Percentiles rank a stretch among this genome's conserved stretches.
phyloP scores from a whole-genome alignment of 345 rosid species.

The Gossypium mustelinum region DNA sequence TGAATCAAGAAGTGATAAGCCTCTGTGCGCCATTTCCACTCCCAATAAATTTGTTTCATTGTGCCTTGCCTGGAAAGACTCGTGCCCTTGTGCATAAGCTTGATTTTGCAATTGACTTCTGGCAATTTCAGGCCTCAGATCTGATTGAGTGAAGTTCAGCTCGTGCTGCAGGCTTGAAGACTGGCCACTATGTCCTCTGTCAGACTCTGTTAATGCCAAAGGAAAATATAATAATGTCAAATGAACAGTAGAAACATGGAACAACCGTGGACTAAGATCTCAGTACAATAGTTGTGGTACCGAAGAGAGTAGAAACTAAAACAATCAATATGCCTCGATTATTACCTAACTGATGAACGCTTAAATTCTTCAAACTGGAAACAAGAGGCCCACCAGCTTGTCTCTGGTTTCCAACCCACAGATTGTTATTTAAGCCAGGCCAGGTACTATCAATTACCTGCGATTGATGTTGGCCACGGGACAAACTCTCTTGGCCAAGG shows the following conservation, averaged over 20 bases:
- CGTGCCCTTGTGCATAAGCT: slow-evolving; percentile 60
- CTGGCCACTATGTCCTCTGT: slow-evolving; percentile 44
- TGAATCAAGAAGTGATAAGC: slow-evolving; percentile 41
- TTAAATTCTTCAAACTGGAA: slow-evolving; percentile 54
- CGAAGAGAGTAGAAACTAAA: slow-evolving; percentile 4
- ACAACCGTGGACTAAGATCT: not conserved
- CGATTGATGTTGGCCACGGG: slow-evolving; percentile 61
- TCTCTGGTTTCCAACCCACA: slow-evolving; percentile 56
- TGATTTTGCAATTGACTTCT: slow-evolving; percentile 55
- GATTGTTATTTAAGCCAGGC: slow-evolving; percentile 51
- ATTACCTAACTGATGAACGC: slow-evolving; percentile 62
- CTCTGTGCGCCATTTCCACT: slow-evolving; percentile 49
- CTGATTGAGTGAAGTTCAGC: slow-evolving; percentile 43
- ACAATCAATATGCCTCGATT: slow-evolving; percentile 6
- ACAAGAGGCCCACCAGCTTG: slow-evolving; percentile 48
- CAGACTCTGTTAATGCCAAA: slow-evolving; percentile 56
- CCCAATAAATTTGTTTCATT: slow-evolving; percentile 59
- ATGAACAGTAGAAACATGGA: not conserved
- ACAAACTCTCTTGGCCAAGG: slow-evolving; percentile 67
- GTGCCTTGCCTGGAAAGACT: slow-evolving; percentile 44
- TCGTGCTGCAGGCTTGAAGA: slow-evolving; percentile 54
- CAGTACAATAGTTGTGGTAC: not conserved
- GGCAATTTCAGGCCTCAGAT: slow-evolving; percentile 47
- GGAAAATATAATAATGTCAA: slow-evolving; percentile 24
- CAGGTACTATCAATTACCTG: slow-evolving; percentile 62